These are phyloP conservation scores for Dendrobium chrysotoxum DNA, from an alignment of 106 monocot species.

Conservation along the genomic window DNA sequence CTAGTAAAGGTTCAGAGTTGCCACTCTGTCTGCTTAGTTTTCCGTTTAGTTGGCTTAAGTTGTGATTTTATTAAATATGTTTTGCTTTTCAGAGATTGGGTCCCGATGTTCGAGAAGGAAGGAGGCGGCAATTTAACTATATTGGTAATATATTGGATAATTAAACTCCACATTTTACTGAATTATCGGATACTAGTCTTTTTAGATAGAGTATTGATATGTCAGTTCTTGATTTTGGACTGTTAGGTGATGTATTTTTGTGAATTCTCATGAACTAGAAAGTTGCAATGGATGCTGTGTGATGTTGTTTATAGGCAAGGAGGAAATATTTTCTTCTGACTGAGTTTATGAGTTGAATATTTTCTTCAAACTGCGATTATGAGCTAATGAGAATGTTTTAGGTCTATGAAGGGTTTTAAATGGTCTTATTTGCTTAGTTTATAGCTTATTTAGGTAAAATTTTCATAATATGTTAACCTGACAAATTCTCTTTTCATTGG, in stretches of 20 bases:
- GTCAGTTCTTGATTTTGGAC: background rate
- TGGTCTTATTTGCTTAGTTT: background rate
- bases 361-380: too few species aligned
- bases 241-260: background rate
- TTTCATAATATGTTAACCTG: background rate
- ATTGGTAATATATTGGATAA: constrained; percentile 47
- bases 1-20: constrained; percentile 57
- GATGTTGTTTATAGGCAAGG: background rate
- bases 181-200: background rate
- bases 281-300: background rate
- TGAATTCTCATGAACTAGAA: background rate
- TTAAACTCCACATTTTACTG: background rate
- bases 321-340: background rate
- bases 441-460: background rate
- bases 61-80: background rate
- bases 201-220: background rate
- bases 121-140: constrained; percentile 81
- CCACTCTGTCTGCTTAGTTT: background rate
- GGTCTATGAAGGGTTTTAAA: background rate
- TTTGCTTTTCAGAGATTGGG: constrained; percentile 64
- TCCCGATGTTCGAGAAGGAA: constrained; percentile 92
- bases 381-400: too few species aligned
- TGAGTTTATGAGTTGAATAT: background rate
- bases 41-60: background rate
- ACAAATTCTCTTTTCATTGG: background rate